A percentile compares a stretch with the other conserved stretches of the same genome.
phyloP scores from a whole-genome alignment of 2,329 filamentous ascomycete species.

The Xylogone sp. region DNA sequence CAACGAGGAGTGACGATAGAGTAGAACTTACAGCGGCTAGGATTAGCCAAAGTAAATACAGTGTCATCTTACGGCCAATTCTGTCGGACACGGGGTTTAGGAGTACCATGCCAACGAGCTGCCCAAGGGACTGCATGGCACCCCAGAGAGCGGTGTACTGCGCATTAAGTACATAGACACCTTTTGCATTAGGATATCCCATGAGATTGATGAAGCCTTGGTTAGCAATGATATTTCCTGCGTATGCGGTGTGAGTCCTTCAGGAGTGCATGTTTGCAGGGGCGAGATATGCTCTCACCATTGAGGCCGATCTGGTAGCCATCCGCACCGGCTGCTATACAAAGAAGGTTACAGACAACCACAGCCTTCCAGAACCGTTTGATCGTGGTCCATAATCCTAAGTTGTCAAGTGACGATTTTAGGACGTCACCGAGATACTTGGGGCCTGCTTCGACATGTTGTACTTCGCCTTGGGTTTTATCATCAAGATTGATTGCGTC shows the following conservation, averaged over 20 bases:
- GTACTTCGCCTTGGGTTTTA: too few species aligned
- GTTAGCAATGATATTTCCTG: conserved; percentile 11
- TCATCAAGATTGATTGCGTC: too few species aligned
- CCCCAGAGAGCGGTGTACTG: conserved; percentile 5
- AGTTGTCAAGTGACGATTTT: conserved; percentile 1
- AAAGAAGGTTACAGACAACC: conserved; percentile 1
- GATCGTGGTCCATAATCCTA: conserved; percentile 1
- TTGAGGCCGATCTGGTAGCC: conserved; percentile 7
- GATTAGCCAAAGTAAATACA: conserved; percentile 29
- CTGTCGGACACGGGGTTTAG: conserved; percentile 22
- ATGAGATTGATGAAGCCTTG: conserved; percentile 7
- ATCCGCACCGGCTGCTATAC: conserved; percentile 8
- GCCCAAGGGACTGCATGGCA: conserved; percentile 11
- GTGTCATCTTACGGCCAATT: conserved; percentile 27
- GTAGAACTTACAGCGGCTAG: conserved; percentile 15
- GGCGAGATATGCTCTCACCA: not conserved
- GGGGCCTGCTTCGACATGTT: conserved; percentile 8
- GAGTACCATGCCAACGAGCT: conserved; percentile 16
- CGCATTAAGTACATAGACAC: conserved; percentile 9
- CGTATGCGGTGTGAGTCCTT: conserved; percentile 1
- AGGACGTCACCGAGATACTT: conserved; percentile 1
- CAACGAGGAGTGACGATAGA: not conserved
- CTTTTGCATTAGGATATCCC: conserved; percentile 8
- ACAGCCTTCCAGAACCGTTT: conserved; percentile 3
- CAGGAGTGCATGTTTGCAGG: not conserved